phyloP scores from a whole-genome alignment of 441 rosid species.

The Populus trichocarpa region DNA sequence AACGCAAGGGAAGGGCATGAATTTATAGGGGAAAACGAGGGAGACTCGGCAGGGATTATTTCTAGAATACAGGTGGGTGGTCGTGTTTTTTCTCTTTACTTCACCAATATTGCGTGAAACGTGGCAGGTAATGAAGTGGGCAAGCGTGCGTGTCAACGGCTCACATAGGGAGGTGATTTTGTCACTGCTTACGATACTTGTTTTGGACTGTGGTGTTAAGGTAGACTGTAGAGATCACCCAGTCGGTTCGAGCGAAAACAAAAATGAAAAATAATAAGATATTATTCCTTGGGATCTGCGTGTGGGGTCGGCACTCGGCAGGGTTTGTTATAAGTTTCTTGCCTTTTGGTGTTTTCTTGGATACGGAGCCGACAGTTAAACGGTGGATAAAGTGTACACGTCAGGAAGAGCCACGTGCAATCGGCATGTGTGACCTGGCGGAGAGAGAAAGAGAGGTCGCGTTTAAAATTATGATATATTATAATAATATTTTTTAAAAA shows the following conservation, averaged over 20 bases:
- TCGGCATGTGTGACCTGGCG: constrained; percentile 13
- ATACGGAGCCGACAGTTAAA: constrained; percentile 21
- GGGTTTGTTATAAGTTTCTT: constrained; percentile 10
- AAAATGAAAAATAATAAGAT: neutral
- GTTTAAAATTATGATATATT: too few relatives aligned
- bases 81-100: constrained; percentile 13
- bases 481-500: too few relatives aligned
- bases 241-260: constrained; percentile 16
- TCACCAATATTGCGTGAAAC: constrained; percentile 36
- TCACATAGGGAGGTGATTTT: constrained; percentile 38
- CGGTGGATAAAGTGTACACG: constrained; percentile 34
- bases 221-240: neutral
- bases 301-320: constrained; percentile 29
- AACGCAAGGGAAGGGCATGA: constrained; percentile 28
- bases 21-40: constrained; percentile 44
- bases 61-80: constrained; percentile 61
- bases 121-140: constrained; percentile 44
- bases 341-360: neutral
- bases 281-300: constrained; percentile 11
- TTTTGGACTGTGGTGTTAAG: constrained; percentile 48
- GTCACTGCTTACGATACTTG: constrained; percentile 79
- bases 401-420: constrained; percentile 28
- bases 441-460: neutral
- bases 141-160: constrained; percentile 36
- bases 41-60: constrained; percentile 40